Conservation (phyloP, 2,329 filamentous ascomycete species). For the Colletotrichum musicola region DNA sequence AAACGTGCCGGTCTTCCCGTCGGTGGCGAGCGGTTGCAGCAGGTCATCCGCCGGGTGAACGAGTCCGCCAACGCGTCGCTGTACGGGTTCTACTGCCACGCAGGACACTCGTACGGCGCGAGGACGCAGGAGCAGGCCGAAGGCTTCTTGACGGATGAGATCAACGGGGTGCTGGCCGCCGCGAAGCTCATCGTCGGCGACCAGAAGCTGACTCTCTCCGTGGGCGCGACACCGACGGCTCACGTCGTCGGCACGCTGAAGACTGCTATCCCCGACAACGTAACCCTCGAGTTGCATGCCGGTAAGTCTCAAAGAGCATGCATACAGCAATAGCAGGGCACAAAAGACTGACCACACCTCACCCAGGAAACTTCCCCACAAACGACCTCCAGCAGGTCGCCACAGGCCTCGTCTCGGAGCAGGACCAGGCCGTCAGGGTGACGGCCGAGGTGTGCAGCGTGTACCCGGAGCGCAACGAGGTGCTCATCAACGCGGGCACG, state of each 20-base stretch:
- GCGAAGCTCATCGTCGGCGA: constrained; percentile 46
- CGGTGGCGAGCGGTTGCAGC: constrained; percentile 43
- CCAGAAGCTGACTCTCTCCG: constrained; percentile 46
- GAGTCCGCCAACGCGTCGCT: constrained; percentile 46
- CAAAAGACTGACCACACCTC: too few species aligned
- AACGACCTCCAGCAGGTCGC: constrained; percentile 56
- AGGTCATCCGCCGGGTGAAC: constrained; percentile 46
- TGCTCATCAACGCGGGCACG: constrained; percentile 52
- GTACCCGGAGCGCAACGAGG: constrained; percentile 53
- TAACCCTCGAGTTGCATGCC: constrained; percentile 53
- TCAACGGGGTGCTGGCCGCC: constrained; percentile 47
- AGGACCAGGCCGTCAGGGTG: constrained; percentile 49
- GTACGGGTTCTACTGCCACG: constrained; percentile 55
- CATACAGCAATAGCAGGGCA: too few species aligned
- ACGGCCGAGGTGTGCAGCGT: constrained; percentile 53
- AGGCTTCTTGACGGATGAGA: constrained; percentile 46
- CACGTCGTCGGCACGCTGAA: constrained; percentile 50
- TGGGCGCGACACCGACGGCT: constrained; percentile 53
- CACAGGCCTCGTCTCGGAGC: constrained; percentile 47
- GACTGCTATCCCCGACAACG: constrained; percentile 45
- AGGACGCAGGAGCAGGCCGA: constrained; percentile 48
- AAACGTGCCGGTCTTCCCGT: constrained; percentile 49
- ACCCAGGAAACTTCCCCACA: constrained; percentile 50
- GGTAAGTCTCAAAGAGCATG: constrained; percentile 38
- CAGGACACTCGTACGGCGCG: constrained; percentile 52